Conservation (phyloP, 441 rosid genomes). For the Gossypium schwendimanii region DNA sequence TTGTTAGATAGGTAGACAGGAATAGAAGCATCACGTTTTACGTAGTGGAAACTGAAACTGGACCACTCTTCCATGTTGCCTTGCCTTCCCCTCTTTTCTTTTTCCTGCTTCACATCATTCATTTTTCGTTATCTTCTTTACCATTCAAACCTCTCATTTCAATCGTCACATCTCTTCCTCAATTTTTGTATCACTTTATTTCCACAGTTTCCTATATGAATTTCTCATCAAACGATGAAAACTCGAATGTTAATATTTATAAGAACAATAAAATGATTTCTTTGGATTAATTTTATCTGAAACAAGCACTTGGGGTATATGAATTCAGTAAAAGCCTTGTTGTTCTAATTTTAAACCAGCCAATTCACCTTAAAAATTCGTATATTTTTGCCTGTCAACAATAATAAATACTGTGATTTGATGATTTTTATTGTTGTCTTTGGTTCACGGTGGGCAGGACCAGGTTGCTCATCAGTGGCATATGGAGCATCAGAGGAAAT, state of each 20-base stretch:
- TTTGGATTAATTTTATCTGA: not conserved
- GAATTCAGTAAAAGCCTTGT: not conserved
- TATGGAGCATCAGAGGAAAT: conserved; percentile 87
- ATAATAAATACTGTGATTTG: not conserved
- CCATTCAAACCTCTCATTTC: conserved; percentile 1
- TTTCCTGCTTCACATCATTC: not conserved
- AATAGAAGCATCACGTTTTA: conserved; percentile 4
- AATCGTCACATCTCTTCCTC: not conserved
- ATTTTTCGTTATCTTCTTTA: not conserved
- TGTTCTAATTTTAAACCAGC: not conserved
- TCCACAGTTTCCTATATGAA: no score
- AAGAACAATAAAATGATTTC: not conserved
- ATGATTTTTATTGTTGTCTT: not conserved
- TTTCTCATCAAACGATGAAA: no score
- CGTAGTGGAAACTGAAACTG: conserved; percentile 10
- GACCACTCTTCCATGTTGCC: not conserved
- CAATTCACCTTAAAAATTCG: no score
- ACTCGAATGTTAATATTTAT: no score
- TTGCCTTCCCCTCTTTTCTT: not conserved
- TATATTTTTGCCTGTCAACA: no score
- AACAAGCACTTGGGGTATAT: not conserved
- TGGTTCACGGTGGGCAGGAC: not conserved
- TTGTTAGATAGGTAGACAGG: not conserved
- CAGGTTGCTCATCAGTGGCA: conserved; percentile 82
- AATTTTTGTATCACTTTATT: not conserved